A percentile compares a stretch with the other conserved stretches of the same genome.
These are phyloP conservation scores for Chalciporus sp. DNA, from an alignment of 1,284 basidiomycete genomes.

Conservation along the genomic window DNA sequence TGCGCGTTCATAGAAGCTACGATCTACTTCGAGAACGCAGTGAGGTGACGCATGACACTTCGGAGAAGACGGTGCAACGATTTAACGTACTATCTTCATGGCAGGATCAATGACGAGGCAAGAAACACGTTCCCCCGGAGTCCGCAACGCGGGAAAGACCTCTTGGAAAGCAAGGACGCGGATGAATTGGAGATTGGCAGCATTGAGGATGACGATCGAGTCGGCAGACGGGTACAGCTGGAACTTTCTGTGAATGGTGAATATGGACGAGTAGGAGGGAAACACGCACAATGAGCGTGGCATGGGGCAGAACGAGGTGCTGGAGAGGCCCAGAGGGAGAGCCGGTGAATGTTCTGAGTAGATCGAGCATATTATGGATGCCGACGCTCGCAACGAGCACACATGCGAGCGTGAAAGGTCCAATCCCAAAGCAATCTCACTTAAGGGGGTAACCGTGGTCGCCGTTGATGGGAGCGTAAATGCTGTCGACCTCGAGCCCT, in stretches of 20 bases:
- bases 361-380: slow-evolving; percentile 52
- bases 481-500: too few species aligned
- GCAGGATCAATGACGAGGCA: slow-evolving; percentile 69
- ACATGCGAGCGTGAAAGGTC: background rate
- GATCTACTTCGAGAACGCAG: slow-evolving; percentile 48
- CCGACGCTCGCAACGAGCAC: background rate
- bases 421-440: too few species aligned
- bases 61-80: slow-evolving; percentile 6
- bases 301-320: slow-evolving; percentile 55
- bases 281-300: slow-evolving; percentile 58
- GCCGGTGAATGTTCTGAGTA: slow-evolving; percentile 58
- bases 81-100: slow-evolving; percentile 70
- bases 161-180: slow-evolving; percentile 76
- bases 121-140: slow-evolving; percentile 50
- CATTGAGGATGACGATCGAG: slow-evolving; percentile 68
- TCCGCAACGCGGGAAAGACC: slow-evolving; percentile 63
- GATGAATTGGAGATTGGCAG: slow-evolving; percentile 58
- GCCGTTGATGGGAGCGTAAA: background rate
- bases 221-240: slow-evolving; percentile 75
- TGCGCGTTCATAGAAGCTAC: slow-evolving; percentile 66
- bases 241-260: background rate
- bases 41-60: slow-evolving; percentile 14
- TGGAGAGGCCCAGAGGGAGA: slow-evolving; percentile 58
- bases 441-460: background rate
- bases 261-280: background rate